Evolutionary conservation across 495 filamentous ascomycete genomes (phyloP), one percentile per base, ranked within the genome.

Genomic region (Letharia columbiana): DNA sequence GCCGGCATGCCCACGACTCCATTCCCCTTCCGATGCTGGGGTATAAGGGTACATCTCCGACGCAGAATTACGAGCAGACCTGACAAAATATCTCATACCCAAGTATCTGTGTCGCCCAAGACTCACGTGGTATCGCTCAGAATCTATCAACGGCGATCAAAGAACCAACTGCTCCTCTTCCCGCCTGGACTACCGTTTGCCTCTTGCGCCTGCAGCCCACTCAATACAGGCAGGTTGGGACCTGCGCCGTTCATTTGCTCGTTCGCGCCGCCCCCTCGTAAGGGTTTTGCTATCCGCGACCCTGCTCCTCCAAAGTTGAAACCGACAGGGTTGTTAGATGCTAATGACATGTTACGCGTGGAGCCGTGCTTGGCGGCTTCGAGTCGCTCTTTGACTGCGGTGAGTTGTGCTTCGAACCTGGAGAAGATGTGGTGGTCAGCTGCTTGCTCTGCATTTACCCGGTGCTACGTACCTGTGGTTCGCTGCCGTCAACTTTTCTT

Each of bases 351-450:
- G 61, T 89, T 89, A 66, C 91, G 88, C 17, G 92, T 93, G 31
- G 64, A 67, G 69, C 91, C 91, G 62, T 86, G 83, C 78, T 97
- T 98, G 71, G 91, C 94, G 62, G 92, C 92, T 77, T 98, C 94
- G 64, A 98, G 87, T 68, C 94, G 89, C 78, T 98, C 94, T 80
- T 97, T 98, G 75, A 98, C 94, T 64, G 92, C 92, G 7, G 92
- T 89, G 74, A 98, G 89, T 79, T 98, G 94, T 20, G 89, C 86
- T 81, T 98, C 94, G 81, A 98, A 98, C 76, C 94, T 96, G 74
- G 62, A 50, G 56, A 56, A 28, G 60, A 40, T 1, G 2, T 2
- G 15, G 7, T 17, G n/a, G 68, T 67, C 64, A 63, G 64, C 44
- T 58, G 42, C 17, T 54, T 9, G 40, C 6, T 37, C 2, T 11